Evolutionary conservation across 257 asterid species (phyloP).

Genomic region (Nicotiana otophora): DNA sequence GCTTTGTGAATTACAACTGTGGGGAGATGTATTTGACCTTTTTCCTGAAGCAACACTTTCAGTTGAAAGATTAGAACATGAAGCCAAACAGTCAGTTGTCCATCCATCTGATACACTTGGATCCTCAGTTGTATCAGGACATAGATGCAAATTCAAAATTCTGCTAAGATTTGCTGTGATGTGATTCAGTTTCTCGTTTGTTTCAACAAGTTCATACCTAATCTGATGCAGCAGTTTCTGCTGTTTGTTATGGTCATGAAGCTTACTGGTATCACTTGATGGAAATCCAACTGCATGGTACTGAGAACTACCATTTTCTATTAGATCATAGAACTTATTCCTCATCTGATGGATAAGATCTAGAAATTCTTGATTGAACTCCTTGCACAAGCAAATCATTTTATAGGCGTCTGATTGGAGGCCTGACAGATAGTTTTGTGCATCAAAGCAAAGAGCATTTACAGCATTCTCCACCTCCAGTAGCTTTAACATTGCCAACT

Average conservation of each 20-base stretch:
- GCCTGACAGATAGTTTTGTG: slow-evolving; percentile 21
- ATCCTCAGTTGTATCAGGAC: slow-evolving; percentile 18
- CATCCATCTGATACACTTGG: slow-evolving; percentile 24
- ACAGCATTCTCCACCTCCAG: slow-evolving; percentile 27
- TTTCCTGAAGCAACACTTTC: slow-evolving; percentile 21
- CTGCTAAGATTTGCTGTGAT: slow-evolving; percentile 24
- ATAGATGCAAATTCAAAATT: slow-evolving; percentile 10
- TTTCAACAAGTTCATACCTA: slow-evolving; percentile 33
- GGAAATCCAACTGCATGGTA: slow-evolving; percentile 13
- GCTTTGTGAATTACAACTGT: slow-evolving; percentile 12
- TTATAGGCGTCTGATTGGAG: slow-evolving; percentile 28
- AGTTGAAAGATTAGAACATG: slow-evolving; percentile 32
- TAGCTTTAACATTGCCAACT: slow-evolving; percentile 23
- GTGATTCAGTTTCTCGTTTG: slow-evolving; percentile 31
- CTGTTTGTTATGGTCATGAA: slow-evolving; percentile 21
- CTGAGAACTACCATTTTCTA: slow-evolving; percentile 17
- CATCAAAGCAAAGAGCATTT: slow-evolving; percentile 20
- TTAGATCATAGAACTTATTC: slow-evolving; percentile 23
- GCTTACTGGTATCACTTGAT: slow-evolving; percentile 4
- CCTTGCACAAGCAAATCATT: slow-evolving; percentile 25
- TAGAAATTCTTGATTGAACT: slow-evolving; percentile 23
- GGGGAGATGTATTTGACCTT: slow-evolving; percentile 12
- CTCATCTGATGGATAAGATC: slow-evolving; percentile 26
- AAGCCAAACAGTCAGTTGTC: slow-evolving; percentile 29
- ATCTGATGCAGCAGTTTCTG: slow-evolving; percentile 25